Evolutionary conservation across 495 filamentous ascomycete species (phyloP).

Genomic region (Aspergillus conjunctus): DNA sequence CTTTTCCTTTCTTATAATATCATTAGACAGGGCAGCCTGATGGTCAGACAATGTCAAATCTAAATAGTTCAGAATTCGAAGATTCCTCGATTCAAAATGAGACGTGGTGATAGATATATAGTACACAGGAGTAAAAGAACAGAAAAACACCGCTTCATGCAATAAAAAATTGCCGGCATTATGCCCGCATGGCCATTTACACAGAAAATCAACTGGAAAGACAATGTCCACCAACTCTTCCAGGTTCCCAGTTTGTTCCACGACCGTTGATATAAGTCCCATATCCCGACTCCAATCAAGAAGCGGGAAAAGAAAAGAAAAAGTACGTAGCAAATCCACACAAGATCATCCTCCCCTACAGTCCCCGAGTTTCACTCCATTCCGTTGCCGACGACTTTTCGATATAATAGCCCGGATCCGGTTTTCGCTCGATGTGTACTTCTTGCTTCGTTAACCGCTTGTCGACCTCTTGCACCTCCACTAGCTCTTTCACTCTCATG

Average conservation of each 20-base stretch:
- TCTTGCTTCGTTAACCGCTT: constrained; percentile 67
- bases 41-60: background rate
- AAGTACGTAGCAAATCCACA: too few species aligned
- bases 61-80: constrained; percentile 9
- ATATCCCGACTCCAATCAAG: constrained; percentile 19
- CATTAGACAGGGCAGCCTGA: constrained; percentile 6
- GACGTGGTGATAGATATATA: constrained; percentile 31
- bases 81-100: constrained; percentile 13
- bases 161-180: constrained; percentile 28
- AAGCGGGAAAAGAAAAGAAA: constrained; percentile 17
- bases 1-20: constrained; percentile 8
- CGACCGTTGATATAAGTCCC: constrained; percentile 10
- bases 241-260: background rate
- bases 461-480: constrained; percentile 83
- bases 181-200: background rate
- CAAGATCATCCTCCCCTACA: constrained; percentile 18
- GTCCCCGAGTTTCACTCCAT: constrained; percentile 25
- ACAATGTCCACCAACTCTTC: background rate
- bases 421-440: constrained; percentile 71
- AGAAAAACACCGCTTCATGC: constrained; percentile 46
- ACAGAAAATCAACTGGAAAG: background rate
- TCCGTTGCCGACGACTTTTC: constrained; percentile 60
- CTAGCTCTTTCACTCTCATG: constrained; percentile 95
- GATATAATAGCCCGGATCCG: constrained; percentile 82
- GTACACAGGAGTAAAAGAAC: constrained; percentile 34